Evolutionary conservation across 1,139 yeast genomes (phyloP).

Genomic region (Yamadazyma oceani): DNA sequence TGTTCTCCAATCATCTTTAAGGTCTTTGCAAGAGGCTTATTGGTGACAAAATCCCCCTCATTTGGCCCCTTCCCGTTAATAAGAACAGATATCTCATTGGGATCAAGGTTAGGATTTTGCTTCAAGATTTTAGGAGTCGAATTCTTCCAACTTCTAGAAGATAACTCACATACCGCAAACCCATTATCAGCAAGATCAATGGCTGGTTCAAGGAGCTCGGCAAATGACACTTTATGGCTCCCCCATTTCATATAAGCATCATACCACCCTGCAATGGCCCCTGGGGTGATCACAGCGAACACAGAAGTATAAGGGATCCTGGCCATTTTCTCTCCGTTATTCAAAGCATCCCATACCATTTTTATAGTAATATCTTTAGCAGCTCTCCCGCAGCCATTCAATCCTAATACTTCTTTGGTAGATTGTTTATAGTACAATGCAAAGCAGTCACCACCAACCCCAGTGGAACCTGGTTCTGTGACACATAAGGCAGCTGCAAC

Average conservation of each 20-base stretch:
- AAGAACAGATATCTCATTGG: conserved; percentile 33
- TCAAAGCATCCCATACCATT: conserved; percentile 42
- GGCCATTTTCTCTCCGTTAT: conserved; percentile 38
- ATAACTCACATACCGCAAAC: conserved; percentile 60
- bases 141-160: conserved; percentile 54
- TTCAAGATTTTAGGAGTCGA: conserved; percentile 36
- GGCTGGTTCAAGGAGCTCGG: conserved; percentile 66
- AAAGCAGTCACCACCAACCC: conserved; percentile 84
- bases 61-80: conserved; percentile 42
- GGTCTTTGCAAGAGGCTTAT: conserved; percentile 54
- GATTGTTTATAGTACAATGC: conserved; percentile 57
- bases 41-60: conserved; percentile 61
- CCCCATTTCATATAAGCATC: conserved; percentile 70
- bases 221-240: conserved; percentile 60
- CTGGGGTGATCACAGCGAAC: conserved; percentile 29
- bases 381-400: conserved; percentile 79
- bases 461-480: conserved; percentile 76
- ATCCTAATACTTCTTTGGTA: conserved; percentile 55
- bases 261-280: conserved; percentile 24
- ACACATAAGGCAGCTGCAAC: conserved; percentile 73
- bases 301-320: conserved; percentile 51
- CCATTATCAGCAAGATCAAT: conserved; percentile 70
- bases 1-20: conserved; percentile 50
- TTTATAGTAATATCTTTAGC: conserved; percentile 55
- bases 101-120: conserved; percentile 30